Base-by-base conservation (phyloP, 768 basidiomycete genomes). In the Pluteus cervinus region DNA sequence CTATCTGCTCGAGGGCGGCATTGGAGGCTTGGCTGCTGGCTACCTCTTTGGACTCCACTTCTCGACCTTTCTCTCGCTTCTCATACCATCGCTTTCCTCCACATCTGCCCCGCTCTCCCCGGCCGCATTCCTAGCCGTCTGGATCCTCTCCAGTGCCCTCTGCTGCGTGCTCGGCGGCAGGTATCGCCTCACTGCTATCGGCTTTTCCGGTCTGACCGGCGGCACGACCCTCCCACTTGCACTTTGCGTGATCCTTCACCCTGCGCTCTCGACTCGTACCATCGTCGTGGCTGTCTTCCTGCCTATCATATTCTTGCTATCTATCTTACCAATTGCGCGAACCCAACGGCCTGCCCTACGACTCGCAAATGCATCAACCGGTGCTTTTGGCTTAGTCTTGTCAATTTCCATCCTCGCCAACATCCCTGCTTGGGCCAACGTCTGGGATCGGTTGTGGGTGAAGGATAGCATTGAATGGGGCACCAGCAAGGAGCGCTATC, bases 41-140 rank as follows among this genome's bases (percentile, higher is more conserved):
- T 82, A 69, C 55, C 56, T 63, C 2, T 79, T 79, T 46, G 81
- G 80, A 78, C 78, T 79, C 4, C 75, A 81, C 45, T 45, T 77
- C 12, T 61, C 75, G 7, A 81, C 81, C 1, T 76, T 81, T 45
- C 64, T 84, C 5, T 51, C 75, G 4, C 59, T 82, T 7, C 55
- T 83, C 15, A 65, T 82, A 12, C 76, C 77, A 2, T 67, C 66
- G 24, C 62, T 66, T 24, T 68, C 75, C 1, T 44, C 66, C 1
- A 28, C 40, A 3, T 66, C 73, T 23, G 39, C 65, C 2, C 48
- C 66, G 1, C 58, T 79, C 12, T 63, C 68, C 3, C 37, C 68
- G 4, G 69, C 65, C 24, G 60, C 75, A 5, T 84, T 84, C 51
- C 48, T 80, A 9, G 69, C 76, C 8, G 63, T 79, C 15, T 82